A percentile compares a stretch with the other conserved stretches of the same genome.
Conservation (phyloP, 805 yeast species). For the Saccharomycopsis sp. region DNA sequence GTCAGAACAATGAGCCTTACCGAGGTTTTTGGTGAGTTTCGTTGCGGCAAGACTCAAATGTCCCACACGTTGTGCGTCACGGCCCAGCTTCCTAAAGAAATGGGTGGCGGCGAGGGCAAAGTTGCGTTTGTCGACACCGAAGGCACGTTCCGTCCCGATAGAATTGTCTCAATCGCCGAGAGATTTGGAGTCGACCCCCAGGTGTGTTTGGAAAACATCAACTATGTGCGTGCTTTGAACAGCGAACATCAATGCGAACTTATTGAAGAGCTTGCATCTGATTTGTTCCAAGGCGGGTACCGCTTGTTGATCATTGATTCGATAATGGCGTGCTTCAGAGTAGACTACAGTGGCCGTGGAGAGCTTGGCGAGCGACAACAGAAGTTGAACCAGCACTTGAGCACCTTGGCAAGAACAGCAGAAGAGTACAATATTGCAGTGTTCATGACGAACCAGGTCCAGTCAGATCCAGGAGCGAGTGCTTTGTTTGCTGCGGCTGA, state of each 20-base stretch:
- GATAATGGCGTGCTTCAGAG: slow-evolving; percentile 71
- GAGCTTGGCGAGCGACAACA: slow-evolving; percentile 72
- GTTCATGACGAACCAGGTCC: slow-evolving; percentile 69
- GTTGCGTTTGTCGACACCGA: slow-evolving; percentile 75
- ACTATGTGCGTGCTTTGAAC: slow-evolving; percentile 67
- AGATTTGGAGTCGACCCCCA: slow-evolving; percentile 63
- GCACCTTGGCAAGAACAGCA: slow-evolving; percentile 48
- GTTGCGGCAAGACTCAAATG: slow-evolving; percentile 78
- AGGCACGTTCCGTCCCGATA: slow-evolving; percentile 72
- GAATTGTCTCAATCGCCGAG: slow-evolving; percentile 55
- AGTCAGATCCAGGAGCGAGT: slow-evolving; percentile 78
- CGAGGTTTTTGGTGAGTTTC: slow-evolving; percentile 71
- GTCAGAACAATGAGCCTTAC: slow-evolving; percentile 69
- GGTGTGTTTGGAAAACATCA: slow-evolving; percentile 59
- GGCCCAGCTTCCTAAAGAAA: slow-evolving; percentile 56
- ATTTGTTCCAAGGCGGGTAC: slow-evolving; percentile 60
- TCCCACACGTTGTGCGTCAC: slow-evolving; percentile 75
- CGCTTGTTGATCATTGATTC: slow-evolving; percentile 56
- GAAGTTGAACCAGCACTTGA: slow-evolving; percentile 50
- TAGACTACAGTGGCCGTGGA: slow-evolving; percentile 72
- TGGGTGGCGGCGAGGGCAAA: slow-evolving; percentile 79
- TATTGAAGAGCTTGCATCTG: slow-evolving; percentile 55
- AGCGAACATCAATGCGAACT: slow-evolving; percentile 75
- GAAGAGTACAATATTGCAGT: slow-evolving; percentile 76
- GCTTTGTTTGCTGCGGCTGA: slow-evolving; percentile 73